A percentile compares a stretch with the other conserved stretches of the same genome.
phyloP scores from a whole-genome alignment of 352 stramenopile genomes.

The Peronospora tabacina region DNA sequence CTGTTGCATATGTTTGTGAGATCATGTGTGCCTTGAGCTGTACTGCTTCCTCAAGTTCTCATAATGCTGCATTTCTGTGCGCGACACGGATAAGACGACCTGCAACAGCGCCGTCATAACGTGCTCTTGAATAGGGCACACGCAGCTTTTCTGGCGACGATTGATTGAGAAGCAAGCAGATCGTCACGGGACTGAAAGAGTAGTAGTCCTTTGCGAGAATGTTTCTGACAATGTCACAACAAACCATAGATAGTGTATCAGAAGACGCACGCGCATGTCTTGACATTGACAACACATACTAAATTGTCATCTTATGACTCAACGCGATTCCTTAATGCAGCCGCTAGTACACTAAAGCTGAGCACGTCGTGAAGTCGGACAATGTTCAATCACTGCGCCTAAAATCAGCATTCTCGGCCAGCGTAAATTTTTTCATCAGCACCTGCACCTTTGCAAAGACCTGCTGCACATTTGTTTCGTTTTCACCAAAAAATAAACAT shows the following conservation, averaged over 20 bases:
- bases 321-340: constrained; percentile 73
- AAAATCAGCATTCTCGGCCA: constrained; percentile 56
- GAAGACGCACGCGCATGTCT: neutral
- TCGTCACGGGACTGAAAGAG: constrained; percentile 61
- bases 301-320: constrained; percentile 51
- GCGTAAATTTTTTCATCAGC: constrained; percentile 68
- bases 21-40: constrained; percentile 44
- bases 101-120: constrained; percentile 49
- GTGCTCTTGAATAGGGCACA: constrained; percentile 39
- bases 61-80: constrained; percentile 81
- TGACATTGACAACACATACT: constrained; percentile 27
- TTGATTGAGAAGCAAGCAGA: constrained; percentile 55
- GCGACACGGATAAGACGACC: constrained; percentile 78
- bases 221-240: constrained; percentile 28
- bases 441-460: constrained; percentile 89
- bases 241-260: constrained; percentile 10
- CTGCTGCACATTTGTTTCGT: constrained; percentile 92
- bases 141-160: constrained; percentile 52
- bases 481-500: constrained; percentile 98
- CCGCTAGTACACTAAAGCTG: constrained; percentile 61
- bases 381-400: constrained; percentile 50
- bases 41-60: constrained; percentile 84
- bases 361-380: constrained; percentile 74
- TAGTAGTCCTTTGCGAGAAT: constrained; percentile 77
- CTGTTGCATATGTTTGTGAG: neutral